These are phyloP conservation scores for Leucaena leucocephala DNA, from an alignment of 306 rosid genomes.

Conservation along the genomic window DNA sequence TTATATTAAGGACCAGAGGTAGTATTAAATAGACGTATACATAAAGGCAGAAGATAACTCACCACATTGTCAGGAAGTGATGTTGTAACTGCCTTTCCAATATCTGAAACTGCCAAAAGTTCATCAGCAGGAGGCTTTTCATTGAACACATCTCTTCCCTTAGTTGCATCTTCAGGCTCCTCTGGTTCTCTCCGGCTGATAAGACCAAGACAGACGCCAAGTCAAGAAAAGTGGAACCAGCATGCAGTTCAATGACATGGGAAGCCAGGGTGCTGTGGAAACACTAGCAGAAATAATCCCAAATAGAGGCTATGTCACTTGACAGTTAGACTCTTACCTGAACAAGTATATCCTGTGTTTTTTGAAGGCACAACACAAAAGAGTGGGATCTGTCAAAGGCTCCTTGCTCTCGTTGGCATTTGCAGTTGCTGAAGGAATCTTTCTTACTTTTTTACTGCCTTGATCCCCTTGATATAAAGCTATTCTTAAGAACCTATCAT, in stretches of 20 bases:
- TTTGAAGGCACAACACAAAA: conserved; percentile 96
- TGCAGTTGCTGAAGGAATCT: conserved; percentile 87
- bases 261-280: conserved; percentile 21
- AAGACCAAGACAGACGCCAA: conserved; percentile 30
- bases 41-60: conserved; percentile 35
- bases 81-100: conserved; percentile 87
- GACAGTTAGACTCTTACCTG: conserved; percentile 54
- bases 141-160: conserved; percentile 97
- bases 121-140: conserved; percentile 99
- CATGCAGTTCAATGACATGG: conserved; percentile 15
- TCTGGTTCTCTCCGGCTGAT: conserved; percentile 95
- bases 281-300: conserved; percentile 13
- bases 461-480: conserved; percentile 89
- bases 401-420: conserved; percentile 96
- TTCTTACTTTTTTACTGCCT: conserved; percentile 84
- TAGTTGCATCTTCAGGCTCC: conserved; percentile 99
- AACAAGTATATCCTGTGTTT: conserved; percentile 93
- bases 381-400: conserved; percentile 94
- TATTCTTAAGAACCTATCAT: conserved; percentile 89
- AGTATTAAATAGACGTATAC: not conserved
- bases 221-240: conserved; percentile 29
- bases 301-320: conserved; percentile 3
- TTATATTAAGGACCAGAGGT: too few species aligned
- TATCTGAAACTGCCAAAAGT: conserved; percentile 92
- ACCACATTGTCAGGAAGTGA: conserved; percentile 99